These are phyloP conservation scores for Melocanna baccifera DNA, from an alignment of 176 grass and related monocot genomes.

Conservation along the genomic window DNA sequence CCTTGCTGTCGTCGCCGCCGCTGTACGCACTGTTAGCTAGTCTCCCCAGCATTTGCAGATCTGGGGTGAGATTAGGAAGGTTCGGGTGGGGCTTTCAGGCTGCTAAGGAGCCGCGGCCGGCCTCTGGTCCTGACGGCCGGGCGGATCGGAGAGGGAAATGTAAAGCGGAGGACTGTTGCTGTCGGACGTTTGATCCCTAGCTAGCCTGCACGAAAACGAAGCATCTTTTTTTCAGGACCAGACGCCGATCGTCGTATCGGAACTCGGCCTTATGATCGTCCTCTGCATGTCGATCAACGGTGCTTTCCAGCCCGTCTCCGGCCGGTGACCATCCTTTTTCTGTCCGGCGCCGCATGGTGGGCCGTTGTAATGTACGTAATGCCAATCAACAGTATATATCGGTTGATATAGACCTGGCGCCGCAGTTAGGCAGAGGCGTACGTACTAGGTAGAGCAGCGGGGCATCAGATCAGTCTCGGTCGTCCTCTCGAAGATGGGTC, in stretches of 20 bases:
- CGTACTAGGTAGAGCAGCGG: not conserved
- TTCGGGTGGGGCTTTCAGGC: not conserved
- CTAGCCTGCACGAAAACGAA: not conserved
- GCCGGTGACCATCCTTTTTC: not conserved
- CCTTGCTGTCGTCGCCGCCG: not conserved
- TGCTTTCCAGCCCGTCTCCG: conserved; percentile 33
- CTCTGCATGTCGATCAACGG: not conserved
- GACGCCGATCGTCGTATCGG: not conserved
- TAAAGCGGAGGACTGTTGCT: not conserved
- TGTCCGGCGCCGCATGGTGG: not conserved
- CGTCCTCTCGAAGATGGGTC: not conserved
- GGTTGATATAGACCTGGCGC: not conserved
- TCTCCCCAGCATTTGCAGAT: not conserved
- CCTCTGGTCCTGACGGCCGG: not conserved
- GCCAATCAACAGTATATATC: not conserved
- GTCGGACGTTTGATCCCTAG: not conserved
- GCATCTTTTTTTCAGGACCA: conserved; percentile 27
- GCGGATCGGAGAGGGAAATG: not conserved
- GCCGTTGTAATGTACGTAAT: not conserved
- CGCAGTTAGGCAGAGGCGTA: no score
- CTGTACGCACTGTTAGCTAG: not conserved
- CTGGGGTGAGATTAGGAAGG: not conserved
- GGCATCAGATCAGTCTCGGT: not conserved
- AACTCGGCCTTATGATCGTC: conserved; percentile 5
- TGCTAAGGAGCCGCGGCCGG: not conserved